These are phyloP conservation scores for Fusarium sulawesiense DNA, from an alignment of 2,329 filamentous ascomycete species.

Conservation along the genomic window DNA sequence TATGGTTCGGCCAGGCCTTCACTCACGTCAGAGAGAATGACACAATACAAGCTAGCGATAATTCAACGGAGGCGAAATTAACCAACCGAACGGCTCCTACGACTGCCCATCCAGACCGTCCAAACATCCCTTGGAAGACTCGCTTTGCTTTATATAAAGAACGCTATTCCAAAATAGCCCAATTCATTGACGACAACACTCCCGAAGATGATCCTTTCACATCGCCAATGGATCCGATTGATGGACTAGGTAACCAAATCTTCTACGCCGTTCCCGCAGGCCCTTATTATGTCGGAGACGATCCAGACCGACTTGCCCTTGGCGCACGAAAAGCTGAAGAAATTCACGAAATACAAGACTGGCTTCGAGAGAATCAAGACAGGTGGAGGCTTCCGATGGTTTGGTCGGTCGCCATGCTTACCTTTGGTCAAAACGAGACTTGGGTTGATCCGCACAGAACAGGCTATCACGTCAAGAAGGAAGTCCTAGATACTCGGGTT, in stretches of 20 bases:
- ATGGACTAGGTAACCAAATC: conserved; percentile 45
- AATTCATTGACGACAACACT: neutral
- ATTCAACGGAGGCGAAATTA: neutral
- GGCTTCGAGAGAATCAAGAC: neutral
- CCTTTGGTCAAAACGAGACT: conserved; percentile 9
- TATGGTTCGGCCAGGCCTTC: conserved; percentile 1
- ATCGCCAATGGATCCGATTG: conserved; percentile 33
- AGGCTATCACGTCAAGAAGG: conserved; percentile 44
- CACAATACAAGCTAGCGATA: neutral
- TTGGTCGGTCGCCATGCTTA: neutral
- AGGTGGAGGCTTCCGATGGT: neutral
- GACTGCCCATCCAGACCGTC: neutral
- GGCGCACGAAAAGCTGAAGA: neutral
- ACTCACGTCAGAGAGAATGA: neutral
- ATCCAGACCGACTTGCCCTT: neutral
- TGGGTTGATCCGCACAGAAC: conserved; percentile 19
- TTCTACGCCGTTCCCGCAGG: conserved; percentile 42
- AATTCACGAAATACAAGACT: conserved; percentile 10
- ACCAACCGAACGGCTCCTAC: neutral
- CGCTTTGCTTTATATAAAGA: neutral
- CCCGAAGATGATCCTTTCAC: neutral
- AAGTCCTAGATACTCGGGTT: conserved; percentile 44
- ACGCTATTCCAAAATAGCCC: neutral
- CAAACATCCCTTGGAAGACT: neutral
- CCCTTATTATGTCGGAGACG: conserved; percentile 31